Evolutionary conservation across 83 land plant genomes (phyloP), one percentile per base, ranked within the genome.

Genomic region (Diphasiastrum complanatum): DNA sequence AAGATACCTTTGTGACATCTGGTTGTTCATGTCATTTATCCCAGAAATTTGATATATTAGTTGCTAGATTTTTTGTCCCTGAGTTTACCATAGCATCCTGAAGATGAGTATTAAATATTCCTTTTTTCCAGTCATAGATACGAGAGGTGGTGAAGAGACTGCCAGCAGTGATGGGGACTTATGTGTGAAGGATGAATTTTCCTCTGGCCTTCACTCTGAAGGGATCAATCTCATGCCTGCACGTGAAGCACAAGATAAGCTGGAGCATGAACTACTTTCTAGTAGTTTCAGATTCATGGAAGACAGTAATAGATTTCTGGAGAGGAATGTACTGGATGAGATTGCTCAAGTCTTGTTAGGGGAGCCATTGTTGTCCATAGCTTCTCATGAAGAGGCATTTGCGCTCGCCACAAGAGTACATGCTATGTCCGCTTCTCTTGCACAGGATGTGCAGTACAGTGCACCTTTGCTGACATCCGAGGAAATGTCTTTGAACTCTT

Each of bases 301-400:
- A n/a, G n/a, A n/a, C n/a, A n/a, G n/a, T n/a, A n/a, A n/a, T n/a
- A n/a, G n/a, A n/a, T 45, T 64, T 8, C 32, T 59, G 24, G 63
- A 46, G 45, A 43, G 60, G 31, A 70, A 61, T 18, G 40, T 75
- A 30, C 47, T 85, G 58, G 75, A 82, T 12, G 81, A 82, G 45
- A 71, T 85, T 43, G 68, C 76, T n/a, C 79, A 77, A 14, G 66
- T 66, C 64, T 58, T 85, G 35, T 53, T 82, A 0, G 76, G 79
- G 24, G 89, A 85, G 53, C 52, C 74, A 10, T 70, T 66, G 27
- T n/a, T 33, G n/a, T 14, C 78, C n/a, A n/a, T n/a, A n/a, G n/a
- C 58, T 0, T 69, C 75, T 18, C 67, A 65, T 33, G 85, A 78
- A 50, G 82, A 81, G 69, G 72, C 79, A 43, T 63, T 69, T 8